These are phyloP conservation scores for Colletotrichum godetiae DNA, from an alignment of 2,329 filamentous ascomycete species.

Conservation along the genomic window DNA sequence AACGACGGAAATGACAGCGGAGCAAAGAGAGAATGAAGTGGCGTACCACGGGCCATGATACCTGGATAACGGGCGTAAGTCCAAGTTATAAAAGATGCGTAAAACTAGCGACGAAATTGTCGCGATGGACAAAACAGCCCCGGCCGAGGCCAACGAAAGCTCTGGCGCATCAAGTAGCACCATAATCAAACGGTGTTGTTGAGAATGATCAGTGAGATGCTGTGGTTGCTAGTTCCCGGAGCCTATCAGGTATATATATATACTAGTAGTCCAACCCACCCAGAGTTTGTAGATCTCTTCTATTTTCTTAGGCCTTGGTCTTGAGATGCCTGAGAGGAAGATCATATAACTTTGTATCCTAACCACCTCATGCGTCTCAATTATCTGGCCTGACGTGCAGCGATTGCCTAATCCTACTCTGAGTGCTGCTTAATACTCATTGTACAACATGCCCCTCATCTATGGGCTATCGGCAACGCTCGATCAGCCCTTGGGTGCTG, in stretches of 20 bases:
- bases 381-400: background rate
- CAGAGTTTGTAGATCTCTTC: background rate
- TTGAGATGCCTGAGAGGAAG: background rate
- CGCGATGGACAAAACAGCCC: background rate
- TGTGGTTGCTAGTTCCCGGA: background rate
- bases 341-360: background rate
- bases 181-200: background rate
- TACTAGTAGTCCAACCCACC: background rate
- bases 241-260: background rate
- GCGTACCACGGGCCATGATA: slow-evolving; percentile 25
- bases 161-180: background rate
- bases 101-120: background rate
- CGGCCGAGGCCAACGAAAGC: background rate
- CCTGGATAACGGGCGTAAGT: slow-evolving; percentile 8
- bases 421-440: background rate
- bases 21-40: slow-evolving; percentile 5
- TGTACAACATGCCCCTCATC: background rate
- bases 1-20: slow-evolving; percentile 2
- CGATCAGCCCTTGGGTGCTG: background rate
- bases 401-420: background rate
- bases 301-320: background rate
- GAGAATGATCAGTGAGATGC: background rate
- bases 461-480: background rate
- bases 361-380: background rate
- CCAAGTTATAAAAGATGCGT: slow-evolving; percentile 18